Conservation (phyloP, 73 alveolate species). For the Symbiodinium pilosum region DNA sequence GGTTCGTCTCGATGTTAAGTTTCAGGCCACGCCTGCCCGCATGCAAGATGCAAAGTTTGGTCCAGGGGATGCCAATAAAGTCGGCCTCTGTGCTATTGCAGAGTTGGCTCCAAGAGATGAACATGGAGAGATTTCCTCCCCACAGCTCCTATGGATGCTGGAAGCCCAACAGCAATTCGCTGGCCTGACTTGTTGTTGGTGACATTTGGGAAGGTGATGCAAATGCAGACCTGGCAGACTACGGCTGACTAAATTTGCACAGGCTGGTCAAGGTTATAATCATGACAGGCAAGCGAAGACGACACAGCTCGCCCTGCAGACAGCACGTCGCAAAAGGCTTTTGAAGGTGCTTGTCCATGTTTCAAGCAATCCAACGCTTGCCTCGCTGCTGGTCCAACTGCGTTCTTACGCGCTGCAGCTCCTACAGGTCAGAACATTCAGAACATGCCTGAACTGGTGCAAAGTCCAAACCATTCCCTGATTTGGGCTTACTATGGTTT, state of each 20-base stretch:
- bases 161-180: too few relatives aligned
- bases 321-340: too few relatives aligned
- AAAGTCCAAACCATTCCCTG: too few relatives aligned
- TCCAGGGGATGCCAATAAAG: not conserved
- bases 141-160: too few relatives aligned
- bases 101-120: slow-evolving; percentile 5
- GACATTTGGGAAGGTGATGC: not conserved
- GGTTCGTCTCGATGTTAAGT: slow-evolving; percentile 51
- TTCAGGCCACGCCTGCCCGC: slow-evolving; percentile 55
- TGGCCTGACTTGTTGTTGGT: not conserved
- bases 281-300: not conserved
- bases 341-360: too few relatives aligned
- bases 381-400: slow-evolving; percentile 26
- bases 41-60: too few relatives aligned
- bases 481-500: too few relatives aligned
- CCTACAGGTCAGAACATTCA: not conserved
- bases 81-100: slow-evolving; percentile 37
- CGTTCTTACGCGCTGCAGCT: slow-evolving; percentile 52
- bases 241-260: not conserved
- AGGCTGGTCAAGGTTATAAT: not conserved
- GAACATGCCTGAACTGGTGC: not conserved
- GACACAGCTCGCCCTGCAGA: not conserved
- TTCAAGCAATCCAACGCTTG: not conserved
- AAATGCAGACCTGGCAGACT: not conserved
- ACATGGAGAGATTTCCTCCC: slow-evolving; percentile 39